phyloP scores from a whole-genome alignment of 1,139 yeast genomes.

The Kurtzmaniella quercitrusa region DNA sequence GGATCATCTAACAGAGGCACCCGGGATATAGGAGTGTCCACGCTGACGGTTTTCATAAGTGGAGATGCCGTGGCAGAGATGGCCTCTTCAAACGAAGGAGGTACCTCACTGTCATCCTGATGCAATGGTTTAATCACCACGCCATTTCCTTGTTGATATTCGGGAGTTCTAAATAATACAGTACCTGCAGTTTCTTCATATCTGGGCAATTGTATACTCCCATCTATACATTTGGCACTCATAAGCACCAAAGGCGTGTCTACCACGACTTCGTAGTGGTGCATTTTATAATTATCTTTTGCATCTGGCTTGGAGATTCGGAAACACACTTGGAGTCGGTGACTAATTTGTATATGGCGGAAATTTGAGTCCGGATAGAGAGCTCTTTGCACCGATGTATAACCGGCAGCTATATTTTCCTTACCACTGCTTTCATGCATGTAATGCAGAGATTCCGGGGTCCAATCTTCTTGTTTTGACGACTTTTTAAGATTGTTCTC shows the following conservation, averaged over 20 bases:
- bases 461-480: conserved; percentile 15
- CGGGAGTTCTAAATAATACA: conserved; percentile 1
- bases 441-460: conserved; percentile 27
- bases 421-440: conserved; percentile 22
- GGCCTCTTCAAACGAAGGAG: conserved; percentile 64
- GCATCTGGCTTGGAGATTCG: conserved; percentile 69
- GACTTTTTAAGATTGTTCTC: conserved; percentile 6
- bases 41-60: conserved; percentile 29
- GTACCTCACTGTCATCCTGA: conserved; percentile 21
- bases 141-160: conserved; percentile 16
- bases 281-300: conserved; percentile 52
- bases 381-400: conserved; percentile 33
- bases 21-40: conserved; percentile 31
- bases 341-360: conserved; percentile 66
- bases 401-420: conserved; percentile 35
- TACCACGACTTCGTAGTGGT: conserved; percentile 84
- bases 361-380: conserved; percentile 68
- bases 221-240: conserved; percentile 67
- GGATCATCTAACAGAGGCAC: conserved; percentile 28
- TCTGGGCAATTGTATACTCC: conserved; percentile 66
- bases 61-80: conserved; percentile 29
- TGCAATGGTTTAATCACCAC: conserved; percentile 33
- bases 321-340: conserved; percentile 73
- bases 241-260: conserved; percentile 78
- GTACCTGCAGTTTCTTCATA: conserved; percentile 32